These are phyloP conservation scores for Myriosclerotinia scirpicola DNA, from an alignment of 2,329 filamentous ascomycete genomes.

Conservation along the genomic window DNA sequence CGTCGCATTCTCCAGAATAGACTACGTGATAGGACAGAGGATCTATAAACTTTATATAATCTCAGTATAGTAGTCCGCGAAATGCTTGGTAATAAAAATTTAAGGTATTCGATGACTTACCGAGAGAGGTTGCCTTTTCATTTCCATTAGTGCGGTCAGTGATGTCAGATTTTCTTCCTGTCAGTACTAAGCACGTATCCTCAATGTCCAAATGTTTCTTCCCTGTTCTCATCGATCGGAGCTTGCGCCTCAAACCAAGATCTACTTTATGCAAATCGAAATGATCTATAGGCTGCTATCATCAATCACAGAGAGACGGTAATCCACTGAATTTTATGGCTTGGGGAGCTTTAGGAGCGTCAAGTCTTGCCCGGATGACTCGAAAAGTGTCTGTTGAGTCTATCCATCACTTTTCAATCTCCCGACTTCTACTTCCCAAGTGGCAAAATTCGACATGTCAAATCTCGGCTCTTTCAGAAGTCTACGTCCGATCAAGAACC, in stretches of 20 bases:
- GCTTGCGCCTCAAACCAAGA: not conserved
- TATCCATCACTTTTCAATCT: not conserved
- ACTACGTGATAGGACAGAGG: not conserved
- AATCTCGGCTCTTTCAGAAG: not conserved
- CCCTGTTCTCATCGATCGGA: not conserved
- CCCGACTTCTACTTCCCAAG: not conserved
- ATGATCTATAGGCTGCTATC: too few relatives aligned
- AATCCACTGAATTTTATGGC: too few relatives aligned
- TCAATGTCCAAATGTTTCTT: not conserved
- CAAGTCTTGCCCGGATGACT: not conserved
- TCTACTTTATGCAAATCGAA: not conserved
- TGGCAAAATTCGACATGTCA: not conserved
- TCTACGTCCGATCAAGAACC: not conserved
- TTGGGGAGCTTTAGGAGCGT: not conserved
- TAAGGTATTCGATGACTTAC: not conserved
- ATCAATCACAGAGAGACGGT: too few relatives aligned
- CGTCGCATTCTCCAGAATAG: not conserved
- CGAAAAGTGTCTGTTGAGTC: not conserved
- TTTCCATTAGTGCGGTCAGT: not conserved
- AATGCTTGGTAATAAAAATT: too few relatives aligned
- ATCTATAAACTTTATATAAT: too few relatives aligned
- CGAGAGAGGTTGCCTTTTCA: not conserved
- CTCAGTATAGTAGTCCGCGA: too few relatives aligned
- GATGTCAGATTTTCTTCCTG: not conserved
- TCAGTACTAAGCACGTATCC: too few relatives aligned